phyloP scores from a whole-genome alignment of 345 rosid species.

The Citrus hindsii region DNA sequence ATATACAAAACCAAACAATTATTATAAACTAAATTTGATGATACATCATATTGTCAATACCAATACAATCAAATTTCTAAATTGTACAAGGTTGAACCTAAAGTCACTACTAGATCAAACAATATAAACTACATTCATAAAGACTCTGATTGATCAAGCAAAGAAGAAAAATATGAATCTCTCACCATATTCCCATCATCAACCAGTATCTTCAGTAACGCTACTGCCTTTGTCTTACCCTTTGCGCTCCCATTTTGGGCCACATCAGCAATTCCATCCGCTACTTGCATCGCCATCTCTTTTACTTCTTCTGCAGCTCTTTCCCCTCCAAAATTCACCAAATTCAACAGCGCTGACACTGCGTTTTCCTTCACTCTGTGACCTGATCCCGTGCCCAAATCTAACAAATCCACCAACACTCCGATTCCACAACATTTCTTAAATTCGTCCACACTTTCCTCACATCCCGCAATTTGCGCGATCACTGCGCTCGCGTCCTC shows the following conservation, averaged over 20 bases:
- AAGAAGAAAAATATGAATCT: conserved; percentile 28
- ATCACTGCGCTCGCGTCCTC: conserved; percentile 94
- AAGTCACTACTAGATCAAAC: background rate
- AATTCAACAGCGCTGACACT: conserved; percentile 67
- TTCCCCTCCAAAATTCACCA: conserved; percentile 58
- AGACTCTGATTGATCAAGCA: conserved; percentile 19
- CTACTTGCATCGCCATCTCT: conserved; percentile 32
- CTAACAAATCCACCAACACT: conserved; percentile 73
- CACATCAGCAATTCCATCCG: conserved; percentile 60
- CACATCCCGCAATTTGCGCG: conserved; percentile 92
- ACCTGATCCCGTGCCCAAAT: conserved; percentile 63
- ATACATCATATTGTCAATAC: background rate
- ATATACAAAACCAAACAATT: background rate
- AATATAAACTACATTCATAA: background rate
- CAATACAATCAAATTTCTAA: background rate
- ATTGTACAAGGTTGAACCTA: background rate
- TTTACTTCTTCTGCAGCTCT: conserved; percentile 42
- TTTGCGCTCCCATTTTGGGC: conserved; percentile 56
- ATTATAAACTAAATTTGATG: background rate
- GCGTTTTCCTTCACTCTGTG: conserved; percentile 70
- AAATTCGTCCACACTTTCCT: conserved; percentile 71
- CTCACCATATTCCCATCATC: conserved; percentile 15
- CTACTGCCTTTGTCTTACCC: conserved; percentile 66
- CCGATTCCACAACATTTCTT: conserved; percentile 47
- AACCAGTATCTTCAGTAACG: conserved; percentile 43